Conservation (phyloP, 495 filamentous ascomycete species). For the Aspergillus olivimuriae region DNA sequence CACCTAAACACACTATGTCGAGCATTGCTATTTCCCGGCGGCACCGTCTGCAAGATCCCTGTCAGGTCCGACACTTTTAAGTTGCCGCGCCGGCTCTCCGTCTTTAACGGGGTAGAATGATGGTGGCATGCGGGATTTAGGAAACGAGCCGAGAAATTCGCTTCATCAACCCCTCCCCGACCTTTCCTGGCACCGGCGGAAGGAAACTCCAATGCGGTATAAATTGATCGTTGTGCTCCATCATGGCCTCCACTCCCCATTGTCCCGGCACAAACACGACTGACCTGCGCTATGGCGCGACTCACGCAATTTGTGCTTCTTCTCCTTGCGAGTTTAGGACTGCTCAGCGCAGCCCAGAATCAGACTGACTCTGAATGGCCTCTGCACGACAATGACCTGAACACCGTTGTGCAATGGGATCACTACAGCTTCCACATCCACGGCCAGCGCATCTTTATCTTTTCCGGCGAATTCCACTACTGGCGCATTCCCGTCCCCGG, state of each 20-base stretch:
- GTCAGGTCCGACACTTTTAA: too few species aligned
- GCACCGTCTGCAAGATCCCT: neutral
- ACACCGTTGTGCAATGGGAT: slow-evolving; percentile 48
- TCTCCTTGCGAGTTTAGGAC: slow-evolving; percentile 13
- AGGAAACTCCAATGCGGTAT: neutral
- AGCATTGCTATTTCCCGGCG: slow-evolving; percentile 1
- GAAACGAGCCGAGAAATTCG: too few species aligned
- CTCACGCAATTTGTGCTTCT: slow-evolving; percentile 7
- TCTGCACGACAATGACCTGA: slow-evolving; percentile 44
- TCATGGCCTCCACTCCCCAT: neutral
- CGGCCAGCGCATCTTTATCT: slow-evolving; percentile 50
- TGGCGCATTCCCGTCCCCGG: slow-evolving; percentile 54
- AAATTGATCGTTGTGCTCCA: neutral
- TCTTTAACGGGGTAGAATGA: too few species aligned
- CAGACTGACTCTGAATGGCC: slow-evolving; percentile 34
- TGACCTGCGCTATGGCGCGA: slow-evolving; percentile 6
- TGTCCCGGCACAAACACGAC: too few species aligned
- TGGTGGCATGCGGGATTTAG: neutral
- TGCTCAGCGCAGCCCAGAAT: slow-evolving; percentile 14
- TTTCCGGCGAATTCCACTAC: slow-evolving; percentile 57
- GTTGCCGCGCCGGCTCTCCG: too few species aligned
- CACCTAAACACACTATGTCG: neutral
- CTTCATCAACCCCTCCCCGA: too few species aligned
- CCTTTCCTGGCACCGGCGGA: neutral
- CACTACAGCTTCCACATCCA: slow-evolving; percentile 54